Percentiles rank a stretch among this genome's conserved stretches.
These are phyloP conservation scores for Ogataea henricii DNA, from an alignment of 805 yeast genomes.

Conservation along the genomic window DNA sequence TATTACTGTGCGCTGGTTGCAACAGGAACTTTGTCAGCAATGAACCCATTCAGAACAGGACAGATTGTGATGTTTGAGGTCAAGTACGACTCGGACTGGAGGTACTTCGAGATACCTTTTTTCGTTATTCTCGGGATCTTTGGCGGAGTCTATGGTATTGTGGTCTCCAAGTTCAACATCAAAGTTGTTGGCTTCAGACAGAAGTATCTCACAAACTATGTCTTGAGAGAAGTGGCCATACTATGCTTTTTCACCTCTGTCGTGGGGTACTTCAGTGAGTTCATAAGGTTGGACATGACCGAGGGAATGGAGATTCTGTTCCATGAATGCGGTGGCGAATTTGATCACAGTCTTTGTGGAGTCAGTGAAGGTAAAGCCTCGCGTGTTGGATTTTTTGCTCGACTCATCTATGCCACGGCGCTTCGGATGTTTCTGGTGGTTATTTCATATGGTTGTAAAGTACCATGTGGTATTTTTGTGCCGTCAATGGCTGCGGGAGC, in stretches of 20 bases:
- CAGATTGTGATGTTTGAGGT: slow-evolving; percentile 93
- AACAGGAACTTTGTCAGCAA: slow-evolving; percentile 71
- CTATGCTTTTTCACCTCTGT: slow-evolving; percentile 71
- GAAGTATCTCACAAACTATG: slow-evolving; percentile 55
- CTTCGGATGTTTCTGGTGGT: slow-evolving; percentile 72
- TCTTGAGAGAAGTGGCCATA: slow-evolving; percentile 69
- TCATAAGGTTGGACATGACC: slow-evolving; percentile 87
- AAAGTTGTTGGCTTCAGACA: slow-evolving; percentile 78
- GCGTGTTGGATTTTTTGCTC: slow-evolving; percentile 42
- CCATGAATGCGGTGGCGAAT: slow-evolving; percentile 66
- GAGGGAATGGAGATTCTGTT: slow-evolving; percentile 89
- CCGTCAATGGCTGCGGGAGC: slow-evolving; percentile 98
- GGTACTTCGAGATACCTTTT: slow-evolving; percentile 77
- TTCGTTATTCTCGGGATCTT: slow-evolving; percentile 79
- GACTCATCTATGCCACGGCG: slow-evolving; percentile 69
- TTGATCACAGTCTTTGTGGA: slow-evolving; percentile 43
- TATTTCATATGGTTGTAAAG: slow-evolving; percentile 87
- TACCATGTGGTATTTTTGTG: slow-evolving; percentile 97
- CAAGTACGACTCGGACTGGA: slow-evolving; percentile 86
- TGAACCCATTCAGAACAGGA: slow-evolving; percentile 93
- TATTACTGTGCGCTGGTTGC: slow-evolving; percentile 91
- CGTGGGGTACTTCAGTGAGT: slow-evolving; percentile 81
- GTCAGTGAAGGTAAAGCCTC: slow-evolving; percentile 23
- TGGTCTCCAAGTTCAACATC: slow-evolving; percentile 74
- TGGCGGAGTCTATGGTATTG: slow-evolving; percentile 88